Percentiles rank a stretch among this genome's conserved stretches.
Evolutionary conservation across 2,329 filamentous ascomycete genomes (phyloP).

Genomic region (Nigrospora sphaerica): DNA sequence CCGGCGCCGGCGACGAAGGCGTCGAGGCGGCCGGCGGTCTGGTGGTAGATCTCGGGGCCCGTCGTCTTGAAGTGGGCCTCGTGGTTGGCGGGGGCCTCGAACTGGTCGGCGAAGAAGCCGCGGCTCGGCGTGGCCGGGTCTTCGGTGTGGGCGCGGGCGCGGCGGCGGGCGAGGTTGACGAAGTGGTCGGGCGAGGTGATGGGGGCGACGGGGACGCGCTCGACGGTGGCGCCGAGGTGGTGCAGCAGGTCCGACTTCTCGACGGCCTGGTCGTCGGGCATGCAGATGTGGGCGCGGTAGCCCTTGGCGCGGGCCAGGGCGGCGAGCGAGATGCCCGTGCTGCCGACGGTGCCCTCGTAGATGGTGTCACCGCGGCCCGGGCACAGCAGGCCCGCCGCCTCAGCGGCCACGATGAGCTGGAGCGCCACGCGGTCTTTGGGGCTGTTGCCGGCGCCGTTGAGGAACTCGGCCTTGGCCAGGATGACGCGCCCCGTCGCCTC

Average conservation of each 20-base stretch:
- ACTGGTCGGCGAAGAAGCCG: conserved; percentile 94
- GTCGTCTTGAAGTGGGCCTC: conserved; percentile 74
- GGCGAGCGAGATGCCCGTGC: conserved; percentile 90
- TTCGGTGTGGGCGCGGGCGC: conserved; percentile 67
- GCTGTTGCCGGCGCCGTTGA: conserved; percentile 89
- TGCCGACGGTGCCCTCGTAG: conserved; percentile 95
- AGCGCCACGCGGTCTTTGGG: conserved; percentile 94
- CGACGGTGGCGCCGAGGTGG: conserved; percentile 87
- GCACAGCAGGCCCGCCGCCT: conserved; percentile 65
- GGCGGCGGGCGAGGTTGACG: conserved; percentile 78
- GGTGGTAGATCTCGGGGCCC: conserved; percentile 80
- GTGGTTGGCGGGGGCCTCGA: conserved; percentile 88
- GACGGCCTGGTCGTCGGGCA: conserved; percentile 83
- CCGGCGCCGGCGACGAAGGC: conserved; percentile 92
- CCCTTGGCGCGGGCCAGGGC: conserved; percentile 81
- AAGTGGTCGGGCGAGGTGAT: conserved; percentile 93
- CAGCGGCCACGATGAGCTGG: conserved; percentile 78
- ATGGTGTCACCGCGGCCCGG: conserved; percentile 86
- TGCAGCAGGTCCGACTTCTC: conserved; percentile 88
- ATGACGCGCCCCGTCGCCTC: conserved; percentile 84
- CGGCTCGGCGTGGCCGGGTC: conserved; percentile 52
- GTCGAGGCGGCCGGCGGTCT: conserved; percentile 68
- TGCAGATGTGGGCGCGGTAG: conserved; percentile 92
- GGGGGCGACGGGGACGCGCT: conserved; percentile 81
- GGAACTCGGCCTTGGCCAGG: conserved; percentile 89